Base-by-base conservation (phyloP, 192 early-diverging fungal species). In the Phycomyces nitens region DNA sequence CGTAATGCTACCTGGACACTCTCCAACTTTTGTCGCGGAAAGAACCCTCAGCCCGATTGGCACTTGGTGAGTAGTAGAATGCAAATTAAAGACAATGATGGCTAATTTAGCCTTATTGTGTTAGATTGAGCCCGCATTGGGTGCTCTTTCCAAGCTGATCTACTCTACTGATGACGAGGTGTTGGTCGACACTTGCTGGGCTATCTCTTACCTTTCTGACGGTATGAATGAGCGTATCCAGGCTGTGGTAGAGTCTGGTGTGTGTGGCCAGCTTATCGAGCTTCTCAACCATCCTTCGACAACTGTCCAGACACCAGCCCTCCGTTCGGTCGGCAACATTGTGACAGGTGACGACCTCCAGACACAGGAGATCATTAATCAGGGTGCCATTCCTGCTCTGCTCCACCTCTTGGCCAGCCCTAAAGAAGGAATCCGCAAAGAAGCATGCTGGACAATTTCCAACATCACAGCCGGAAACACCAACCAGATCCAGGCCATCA, bases 371-470 rank as follows among this genome's bases (percentile, higher is more conserved):
- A 87, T 99, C 55, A 84, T 99, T 60, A 95, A 96, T 75, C 88
- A 88, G 63, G 92, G 88, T n/a, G 89, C 86, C 11, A 77, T 99
- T 40, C 75, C 82, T 16, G 89, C 93, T 22, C 81, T 99, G n/a
- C 75, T 91, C 44, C 70, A 80, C 29, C 83, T 99, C 49, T 84
- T 99, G 44, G 84, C 81, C 68, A 90, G 89, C 64, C 88, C 92
- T 49, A 95, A 94, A 74, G 97, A 99, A 39, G 91, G 85, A 49
- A 97, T 99, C 74, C 86, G 94, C 69, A 99, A 99, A 85, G 97
- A 99, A 77, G 93, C 96, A 50, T 98, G 95, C 81, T 99, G 97
- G 97, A 99, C 97, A 15, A 94, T 99, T 55, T 96, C 94, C 24
- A 99, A 99, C 82, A 92, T 99, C 76, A 99, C 97, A 27, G 95